A percentile compares a stretch with the other conserved stretches of the same genome.
Conservation (phyloP, 2,329 filamentous ascomycete species). For the Aspergillus proliferans region DNA sequence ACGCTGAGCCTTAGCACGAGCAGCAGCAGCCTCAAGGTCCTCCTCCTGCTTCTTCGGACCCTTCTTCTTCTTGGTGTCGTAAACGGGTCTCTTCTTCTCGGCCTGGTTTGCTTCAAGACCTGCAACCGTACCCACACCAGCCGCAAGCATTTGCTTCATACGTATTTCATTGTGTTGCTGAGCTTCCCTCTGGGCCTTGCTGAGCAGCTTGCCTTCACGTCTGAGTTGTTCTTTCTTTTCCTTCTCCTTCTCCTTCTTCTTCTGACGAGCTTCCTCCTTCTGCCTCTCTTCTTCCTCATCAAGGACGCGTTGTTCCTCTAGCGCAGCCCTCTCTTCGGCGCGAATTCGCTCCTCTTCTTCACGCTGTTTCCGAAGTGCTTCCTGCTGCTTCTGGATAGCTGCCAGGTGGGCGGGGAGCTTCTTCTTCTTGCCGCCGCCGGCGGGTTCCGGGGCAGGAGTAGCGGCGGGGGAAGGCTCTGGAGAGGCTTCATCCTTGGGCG, state of each 20-base stretch:
- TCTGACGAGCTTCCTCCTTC: conserved; percentile 41
- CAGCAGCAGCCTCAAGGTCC: conserved; percentile 46
- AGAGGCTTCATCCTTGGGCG: background rate
- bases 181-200: conserved; percentile 44
- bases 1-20: conserved; percentile 40
- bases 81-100: conserved; percentile 70
- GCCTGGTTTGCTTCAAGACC: conserved; percentile 40
- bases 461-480: conserved; percentile 23
- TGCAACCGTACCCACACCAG: conserved; percentile 40
- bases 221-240: conserved; percentile 47
- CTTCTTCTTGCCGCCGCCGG: conserved; percentile 66
- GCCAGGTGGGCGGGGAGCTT: conserved; percentile 62
- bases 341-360: conserved; percentile 39
- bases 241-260: conserved; percentile 45
- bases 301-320: conserved; percentile 31
- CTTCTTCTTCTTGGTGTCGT: conserved; percentile 72
- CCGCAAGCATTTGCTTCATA: conserved; percentile 45
- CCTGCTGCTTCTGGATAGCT: conserved; percentile 46
- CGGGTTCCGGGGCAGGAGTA: conserved; percentile 25
- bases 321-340: conserved; percentile 36
- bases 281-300: conserved; percentile 43
- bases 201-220: conserved; percentile 45
- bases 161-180: conserved; percentile 43
- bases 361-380: conserved; percentile 38
- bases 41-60: conserved; percentile 58